Conservation (phyloP, 179 eudicot species). For the Vitellaria paradoxa region DNA sequence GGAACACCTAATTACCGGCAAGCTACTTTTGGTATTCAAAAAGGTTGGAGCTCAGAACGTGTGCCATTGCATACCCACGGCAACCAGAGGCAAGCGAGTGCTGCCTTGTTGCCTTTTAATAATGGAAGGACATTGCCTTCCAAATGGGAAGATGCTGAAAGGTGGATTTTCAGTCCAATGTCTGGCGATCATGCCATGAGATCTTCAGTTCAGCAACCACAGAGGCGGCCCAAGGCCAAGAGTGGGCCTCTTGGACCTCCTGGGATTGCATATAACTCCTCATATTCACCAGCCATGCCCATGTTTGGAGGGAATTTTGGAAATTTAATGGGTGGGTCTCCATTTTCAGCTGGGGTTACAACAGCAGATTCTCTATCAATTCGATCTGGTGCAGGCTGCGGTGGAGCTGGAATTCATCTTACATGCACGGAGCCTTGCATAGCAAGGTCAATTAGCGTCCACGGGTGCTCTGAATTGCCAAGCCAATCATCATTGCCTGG, state of each 20-base stretch:
- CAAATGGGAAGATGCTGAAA: constrained; percentile 97
- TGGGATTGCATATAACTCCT: constrained; percentile 52
- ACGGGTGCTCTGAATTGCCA: constrained; percentile 70
- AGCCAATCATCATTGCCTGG: constrained; percentile 41
- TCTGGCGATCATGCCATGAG: constrained; percentile 50
- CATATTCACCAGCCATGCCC: constrained; percentile 62
- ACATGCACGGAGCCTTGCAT: constrained; percentile 54
- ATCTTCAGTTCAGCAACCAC: constrained; percentile 49
- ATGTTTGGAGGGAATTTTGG: constrained; percentile 45
- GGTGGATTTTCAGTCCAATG: constrained; percentile 91
- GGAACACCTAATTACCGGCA: constrained; percentile 68
- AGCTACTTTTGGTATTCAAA: constrained; percentile 36
- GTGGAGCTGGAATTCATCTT: constrained; percentile 30
- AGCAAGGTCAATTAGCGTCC: constrained; percentile 77
- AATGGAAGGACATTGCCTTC: constrained; percentile 78
- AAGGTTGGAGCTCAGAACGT: constrained; percentile 91
- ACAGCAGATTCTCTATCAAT: constrained; percentile 47
- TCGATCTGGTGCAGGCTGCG: constrained; percentile 25
- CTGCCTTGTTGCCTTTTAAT: constrained; percentile 50
- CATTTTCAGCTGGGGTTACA: constrained; percentile 60
- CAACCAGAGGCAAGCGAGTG: constrained; percentile 52
- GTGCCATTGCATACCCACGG: constrained; percentile 49
- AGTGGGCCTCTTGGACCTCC: constrained; percentile 95
- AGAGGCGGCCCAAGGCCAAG: constrained; percentile 71
- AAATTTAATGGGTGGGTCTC: constrained; percentile 47